Percentiles rank a stretch among this genome's conserved stretches.
Evolutionary conservation across 805 yeast species (phyloP).

Genomic region (Metschnikowia noctiluminum): DNA sequence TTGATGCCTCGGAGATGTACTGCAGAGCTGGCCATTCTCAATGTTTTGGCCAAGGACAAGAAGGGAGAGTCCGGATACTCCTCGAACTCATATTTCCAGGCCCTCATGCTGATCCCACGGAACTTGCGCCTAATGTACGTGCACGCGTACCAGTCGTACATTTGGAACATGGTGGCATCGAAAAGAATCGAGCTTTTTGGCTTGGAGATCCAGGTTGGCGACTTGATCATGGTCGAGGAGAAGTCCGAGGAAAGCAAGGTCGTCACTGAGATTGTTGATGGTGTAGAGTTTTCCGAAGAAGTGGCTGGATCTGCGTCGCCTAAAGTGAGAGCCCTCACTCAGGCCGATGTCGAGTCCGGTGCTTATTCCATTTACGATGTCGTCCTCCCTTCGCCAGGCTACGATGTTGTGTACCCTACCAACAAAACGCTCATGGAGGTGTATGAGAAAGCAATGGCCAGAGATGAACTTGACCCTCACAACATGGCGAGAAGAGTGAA

Average conservation of each 20-base stretch:
- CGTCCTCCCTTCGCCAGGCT: constrained; percentile 96
- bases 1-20: constrained; percentile 84
- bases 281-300: constrained; percentile 68
- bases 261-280: constrained; percentile 25
- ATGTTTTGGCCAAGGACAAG: constrained; percentile 51
- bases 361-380: constrained; percentile 73
- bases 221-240: constrained; percentile 54
- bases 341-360: constrained; percentile 60
- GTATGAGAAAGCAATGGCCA: constrained; percentile 69
- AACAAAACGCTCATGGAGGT: constrained; percentile 56
- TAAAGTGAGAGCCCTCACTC: constrained; percentile 72
- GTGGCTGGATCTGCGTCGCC: constrained; percentile 51
- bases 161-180: constrained; percentile 89
- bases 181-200: constrained; percentile 73
- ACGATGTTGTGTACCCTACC: constrained; percentile 81
- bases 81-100: constrained; percentile 62
- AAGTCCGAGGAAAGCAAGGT: constrained; percentile 16
- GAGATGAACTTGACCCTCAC: constrained; percentile 80
- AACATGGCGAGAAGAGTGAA: constrained; percentile 80
- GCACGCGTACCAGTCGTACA: constrained; percentile 94
- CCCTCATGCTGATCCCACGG: constrained; percentile 86
- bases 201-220: constrained; percentile 69
- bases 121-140: constrained; percentile 92
- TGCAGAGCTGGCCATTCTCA: constrained; percentile 77
- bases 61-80: constrained; percentile 44